Conservation (phyloP, 2,329 filamentous ascomycete species). For the Pseudocercospora musae region DNA sequence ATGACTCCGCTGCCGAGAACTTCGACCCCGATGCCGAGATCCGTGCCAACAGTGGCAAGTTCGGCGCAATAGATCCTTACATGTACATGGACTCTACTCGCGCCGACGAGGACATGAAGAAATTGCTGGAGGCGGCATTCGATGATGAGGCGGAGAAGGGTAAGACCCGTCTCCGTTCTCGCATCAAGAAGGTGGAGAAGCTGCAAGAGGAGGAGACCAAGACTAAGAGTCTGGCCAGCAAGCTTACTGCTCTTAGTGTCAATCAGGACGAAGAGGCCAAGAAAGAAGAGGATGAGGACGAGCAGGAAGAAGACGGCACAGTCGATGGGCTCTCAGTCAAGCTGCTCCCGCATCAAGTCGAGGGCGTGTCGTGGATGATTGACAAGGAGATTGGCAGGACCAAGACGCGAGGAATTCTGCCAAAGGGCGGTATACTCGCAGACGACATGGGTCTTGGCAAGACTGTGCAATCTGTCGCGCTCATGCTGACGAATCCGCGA, state of each 20-base stretch:
- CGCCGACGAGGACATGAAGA: constrained; percentile 74
- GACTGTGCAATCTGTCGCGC: constrained; percentile 86
- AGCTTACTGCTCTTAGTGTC: constrained; percentile 44
- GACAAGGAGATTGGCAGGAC: constrained; percentile 87
- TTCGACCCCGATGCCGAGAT: constrained; percentile 49
- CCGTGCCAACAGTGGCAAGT: constrained; percentile 45
- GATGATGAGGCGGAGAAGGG: constrained; percentile 65
- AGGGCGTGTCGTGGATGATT: constrained; percentile 92
- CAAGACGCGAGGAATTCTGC: constrained; percentile 70
- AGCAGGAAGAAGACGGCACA: constrained; percentile 56
- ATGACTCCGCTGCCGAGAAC: constrained; percentile 39
- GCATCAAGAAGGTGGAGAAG: constrained; percentile 42
- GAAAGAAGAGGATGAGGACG: constrained; percentile 41
- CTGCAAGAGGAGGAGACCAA: constrained; percentile 33
- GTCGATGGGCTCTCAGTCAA: constrained; percentile 83
- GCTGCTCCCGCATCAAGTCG: constrained; percentile 87
- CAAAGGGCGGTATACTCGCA: constrained; percentile 90
- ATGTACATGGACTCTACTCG: constrained; percentile 68
- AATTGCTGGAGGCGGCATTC: constrained; percentile 75
- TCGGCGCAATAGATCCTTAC: constrained; percentile 54
- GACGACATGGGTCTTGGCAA: constrained; percentile 98
- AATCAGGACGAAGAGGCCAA: constrained; percentile 48
- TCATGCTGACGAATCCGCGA: constrained; percentile 79
- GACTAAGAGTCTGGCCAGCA: constrained; percentile 42
- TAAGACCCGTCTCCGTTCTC: constrained; percentile 44